Percentiles rank a stretch among this genome's conserved stretches.
phyloP scores from a whole-genome alignment of 805 yeast species.

The Cyberlindnera mrakii region DNA sequence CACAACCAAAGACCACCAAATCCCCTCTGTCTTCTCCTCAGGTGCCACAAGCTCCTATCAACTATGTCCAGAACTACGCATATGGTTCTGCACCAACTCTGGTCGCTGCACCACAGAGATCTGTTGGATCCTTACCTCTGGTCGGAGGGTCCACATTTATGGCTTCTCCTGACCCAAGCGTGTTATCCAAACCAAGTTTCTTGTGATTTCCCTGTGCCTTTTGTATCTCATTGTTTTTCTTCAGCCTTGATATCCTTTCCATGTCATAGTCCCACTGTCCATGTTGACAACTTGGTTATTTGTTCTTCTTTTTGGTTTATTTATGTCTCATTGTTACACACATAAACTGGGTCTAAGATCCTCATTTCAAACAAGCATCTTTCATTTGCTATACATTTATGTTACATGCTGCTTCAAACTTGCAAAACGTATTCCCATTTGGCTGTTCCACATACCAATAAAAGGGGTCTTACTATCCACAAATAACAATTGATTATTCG shows the following conservation, averaged over 20 bases:
- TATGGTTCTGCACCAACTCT: neutral
- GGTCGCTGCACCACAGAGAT: neutral
- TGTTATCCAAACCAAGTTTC: slow-evolving; percentile 15
- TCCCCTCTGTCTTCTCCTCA: neutral
- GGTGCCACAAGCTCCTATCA: neutral
- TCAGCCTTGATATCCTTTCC: neutral
- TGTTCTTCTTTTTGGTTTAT: too few species aligned
- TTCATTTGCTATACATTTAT: too few species aligned
- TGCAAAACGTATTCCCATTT: too few species aligned
- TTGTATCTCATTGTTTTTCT: neutral
- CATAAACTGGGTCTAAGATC: too few species aligned
- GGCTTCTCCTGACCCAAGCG: slow-evolving; percentile 9
- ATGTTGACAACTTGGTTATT: too few species aligned
- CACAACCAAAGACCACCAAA: neutral
- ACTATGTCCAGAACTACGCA: neutral
- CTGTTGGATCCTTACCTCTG: neutral
- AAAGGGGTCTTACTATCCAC: too few species aligned
- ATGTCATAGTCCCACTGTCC: too few species aligned
- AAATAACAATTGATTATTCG: too few species aligned
- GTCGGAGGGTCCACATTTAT: slow-evolving; percentile 2
- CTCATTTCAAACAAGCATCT: too few species aligned
- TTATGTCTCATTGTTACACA: too few species aligned
- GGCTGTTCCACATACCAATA: too few species aligned
- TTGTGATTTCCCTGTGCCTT: slow-evolving; percentile 3
- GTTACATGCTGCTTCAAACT: too few species aligned